These are phyloP conservation scores for Haematococcus lacustris DNA, from an alignment of 139 green algal genomes.

Conservation along the genomic window DNA sequence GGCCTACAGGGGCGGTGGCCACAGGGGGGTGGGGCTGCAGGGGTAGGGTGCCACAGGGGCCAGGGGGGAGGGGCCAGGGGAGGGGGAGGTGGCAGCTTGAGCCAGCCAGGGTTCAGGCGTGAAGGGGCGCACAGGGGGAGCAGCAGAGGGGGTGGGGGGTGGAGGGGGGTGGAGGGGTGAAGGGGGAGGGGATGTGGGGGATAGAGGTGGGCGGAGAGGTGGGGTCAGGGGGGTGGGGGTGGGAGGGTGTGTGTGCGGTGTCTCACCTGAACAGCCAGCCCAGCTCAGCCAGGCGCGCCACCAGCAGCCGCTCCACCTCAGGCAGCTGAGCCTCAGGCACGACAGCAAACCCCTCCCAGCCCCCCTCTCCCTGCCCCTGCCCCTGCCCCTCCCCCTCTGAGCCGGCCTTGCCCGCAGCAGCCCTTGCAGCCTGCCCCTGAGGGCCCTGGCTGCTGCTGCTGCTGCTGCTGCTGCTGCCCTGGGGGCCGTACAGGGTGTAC, in stretches of 20 bases:
- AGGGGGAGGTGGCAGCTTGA: too few relatives aligned
- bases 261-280: conserved; percentile 65
- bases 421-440: neutral
- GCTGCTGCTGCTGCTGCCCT: neutral
- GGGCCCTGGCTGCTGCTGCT: neutral
- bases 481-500: conserved; percentile 6
- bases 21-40: too few relatives aligned
- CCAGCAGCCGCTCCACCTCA: conserved; percentile 14
- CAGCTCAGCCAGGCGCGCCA: conserved; percentile 58
- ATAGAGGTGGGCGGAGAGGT: neutral
- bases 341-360: conserved; percentile 11
- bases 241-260: neutral
- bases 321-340: conserved; percentile 10
- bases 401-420: neutral
- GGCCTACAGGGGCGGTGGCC: too few relatives aligned
- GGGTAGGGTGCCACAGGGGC: too few relatives aligned
- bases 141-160: too few relatives aligned
- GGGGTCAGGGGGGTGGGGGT: neutral
- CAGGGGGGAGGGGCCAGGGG: too few relatives aligned
- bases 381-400: too few relatives aligned
- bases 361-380: neutral
- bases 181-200: neutral
- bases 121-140: neutral
- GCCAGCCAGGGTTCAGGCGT: too few relatives aligned
- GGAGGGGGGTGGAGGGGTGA: too few relatives aligned